Evolutionary conservation across 1,284 basidiomycete genomes (phyloP).

Genomic region (Ceratobasidium sp.): DNA sequence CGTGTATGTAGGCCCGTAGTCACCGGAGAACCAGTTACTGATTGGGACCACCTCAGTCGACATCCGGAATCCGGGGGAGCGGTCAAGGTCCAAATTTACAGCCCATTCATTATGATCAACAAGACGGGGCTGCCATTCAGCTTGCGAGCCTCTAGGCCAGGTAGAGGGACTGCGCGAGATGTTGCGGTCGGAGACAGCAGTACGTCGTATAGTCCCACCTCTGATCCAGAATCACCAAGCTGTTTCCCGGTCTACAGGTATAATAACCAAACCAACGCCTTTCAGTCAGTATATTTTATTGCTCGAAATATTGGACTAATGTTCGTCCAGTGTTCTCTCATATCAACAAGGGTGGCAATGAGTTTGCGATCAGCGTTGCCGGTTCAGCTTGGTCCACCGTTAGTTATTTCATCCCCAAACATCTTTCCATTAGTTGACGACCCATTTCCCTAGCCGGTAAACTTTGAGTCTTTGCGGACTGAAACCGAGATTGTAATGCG

Average conservation of each 20-base stretch:
- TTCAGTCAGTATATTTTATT: conserved; percentile 72
- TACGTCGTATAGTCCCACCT: neutral
- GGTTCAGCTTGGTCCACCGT: conserved; percentile 94
- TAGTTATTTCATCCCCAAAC: conserved; percentile 45
- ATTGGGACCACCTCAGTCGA: conserved; percentile 62
- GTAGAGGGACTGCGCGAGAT: conserved; percentile 32
- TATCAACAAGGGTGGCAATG: conserved; percentile 83
- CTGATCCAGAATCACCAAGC: neutral
- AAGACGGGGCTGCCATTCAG: conserved; percentile 91
- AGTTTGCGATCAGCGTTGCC: conserved; percentile 87
- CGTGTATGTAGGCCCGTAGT: conserved; percentile 66
- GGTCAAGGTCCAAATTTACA: conserved; percentile 97
- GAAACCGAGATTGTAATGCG: conserved; percentile 88
- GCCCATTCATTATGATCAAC: conserved; percentile 93
- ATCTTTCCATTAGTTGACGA: neutral
- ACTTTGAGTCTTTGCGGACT: conserved; percentile 91
- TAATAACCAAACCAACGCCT: conserved; percentile 72
- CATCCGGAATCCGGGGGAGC: conserved; percentile 96
- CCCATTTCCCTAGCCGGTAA: conserved; percentile 68
- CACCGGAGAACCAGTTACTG: neutral
- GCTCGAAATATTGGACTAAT: conserved; percentile 56
- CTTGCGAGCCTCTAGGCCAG: conserved; percentile 75
- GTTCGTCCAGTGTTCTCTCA: conserved; percentile 85
- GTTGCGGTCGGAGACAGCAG: conserved; percentile 34
- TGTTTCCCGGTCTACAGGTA: conserved; percentile 60